Percentiles rank a stretch among this genome's conserved stretches.
Conservation (phyloP, 2,329 filamentous ascomycete genomes). For the Scleromitrula shiraiana region DNA sequence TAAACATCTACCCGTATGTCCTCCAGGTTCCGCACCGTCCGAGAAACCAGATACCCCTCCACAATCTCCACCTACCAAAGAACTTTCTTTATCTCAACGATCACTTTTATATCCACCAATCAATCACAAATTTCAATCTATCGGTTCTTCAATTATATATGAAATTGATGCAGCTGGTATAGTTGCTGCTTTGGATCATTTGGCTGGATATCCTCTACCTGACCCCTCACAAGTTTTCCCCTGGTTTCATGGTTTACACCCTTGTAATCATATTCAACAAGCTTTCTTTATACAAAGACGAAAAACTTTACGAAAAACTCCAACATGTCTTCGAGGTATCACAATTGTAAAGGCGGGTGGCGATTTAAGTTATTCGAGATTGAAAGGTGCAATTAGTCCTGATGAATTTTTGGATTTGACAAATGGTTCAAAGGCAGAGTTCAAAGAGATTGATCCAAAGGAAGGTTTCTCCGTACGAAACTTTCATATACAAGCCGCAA, state of each 20-base stretch:
- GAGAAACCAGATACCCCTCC: conserved; percentile 54
- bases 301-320: conserved; percentile 60
- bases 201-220: conserved; percentile 72
- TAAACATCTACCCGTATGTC: conserved; percentile 83
- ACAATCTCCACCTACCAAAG: conserved; percentile 54
- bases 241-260: conserved; percentile 90
- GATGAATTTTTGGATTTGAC: conserved; percentile 62
- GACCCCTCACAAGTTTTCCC: conserved; percentile 84
- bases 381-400: conserved; percentile 81
- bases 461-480: conserved; percentile 95
- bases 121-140: conserved; percentile 44
- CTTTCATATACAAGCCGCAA: conserved; percentile 92
- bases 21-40: conserved; percentile 60
- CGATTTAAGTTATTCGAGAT: conserved; percentile 61
- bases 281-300: conserved; percentile 79
- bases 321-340: conserved; percentile 70
- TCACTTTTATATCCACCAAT: conserved; percentile 72
- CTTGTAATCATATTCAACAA: conserved; percentile 79
- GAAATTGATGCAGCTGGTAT: conserved; percentile 63
- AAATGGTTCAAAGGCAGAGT: conserved; percentile 37
- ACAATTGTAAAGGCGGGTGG: conserved; percentile 86
- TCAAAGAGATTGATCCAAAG: conserved; percentile 75
- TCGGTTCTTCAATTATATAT: conserved; percentile 55
- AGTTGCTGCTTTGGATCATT: conserved; percentile 65
- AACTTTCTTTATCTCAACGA: conserved; percentile 46